Conservation (phyloP, 495 filamentous ascomycete species). For the Penicillium waksmanii region DNA sequence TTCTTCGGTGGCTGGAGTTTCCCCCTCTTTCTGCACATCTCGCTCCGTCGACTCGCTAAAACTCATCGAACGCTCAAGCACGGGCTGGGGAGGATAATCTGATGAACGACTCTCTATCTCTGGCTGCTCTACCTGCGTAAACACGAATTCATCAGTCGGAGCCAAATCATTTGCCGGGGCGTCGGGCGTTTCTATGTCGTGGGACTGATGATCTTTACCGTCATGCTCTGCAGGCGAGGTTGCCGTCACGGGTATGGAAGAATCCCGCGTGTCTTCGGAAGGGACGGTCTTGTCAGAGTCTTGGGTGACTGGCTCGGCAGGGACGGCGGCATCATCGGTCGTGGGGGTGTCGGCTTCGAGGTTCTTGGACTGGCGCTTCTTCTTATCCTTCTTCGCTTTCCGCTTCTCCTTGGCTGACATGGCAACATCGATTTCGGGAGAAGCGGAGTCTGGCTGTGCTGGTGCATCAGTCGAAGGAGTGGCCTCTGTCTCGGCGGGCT, state of each 20-base stretch:
- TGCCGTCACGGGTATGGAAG: conserved; percentile 36
- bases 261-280: conserved; percentile 32
- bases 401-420: conserved; percentile 47
- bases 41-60: conserved; percentile 25
- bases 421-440: conserved; percentile 28
- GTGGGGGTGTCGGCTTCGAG: conserved; percentile 25
- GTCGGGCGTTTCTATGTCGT: conserved; percentile 44
- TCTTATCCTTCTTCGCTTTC: conserved; percentile 53
- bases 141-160: conserved; percentile 56
- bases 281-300: conserved; percentile 18
- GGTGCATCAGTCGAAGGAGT: conserved; percentile 5
- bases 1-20: conserved; percentile 8
- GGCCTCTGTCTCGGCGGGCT: conserved; percentile 14
- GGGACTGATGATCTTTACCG: conserved; percentile 56
- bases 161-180: conserved; percentile 42
- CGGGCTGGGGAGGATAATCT: conserved; percentile 41
- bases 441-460: conserved; percentile 19
- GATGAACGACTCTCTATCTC: conserved; percentile 40
- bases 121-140: conserved; percentile 53
- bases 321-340: conserved; percentile 5
- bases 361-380: conserved; percentile 44
- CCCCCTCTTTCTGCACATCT: conserved; percentile 17
- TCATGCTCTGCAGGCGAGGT: conserved; percentile 49
- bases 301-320: conserved; percentile 18
- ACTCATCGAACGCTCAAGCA: conserved; percentile 35